phyloP scores from a whole-genome alignment of 305 asterid genomes.

The Fraxinus dipetala region DNA sequence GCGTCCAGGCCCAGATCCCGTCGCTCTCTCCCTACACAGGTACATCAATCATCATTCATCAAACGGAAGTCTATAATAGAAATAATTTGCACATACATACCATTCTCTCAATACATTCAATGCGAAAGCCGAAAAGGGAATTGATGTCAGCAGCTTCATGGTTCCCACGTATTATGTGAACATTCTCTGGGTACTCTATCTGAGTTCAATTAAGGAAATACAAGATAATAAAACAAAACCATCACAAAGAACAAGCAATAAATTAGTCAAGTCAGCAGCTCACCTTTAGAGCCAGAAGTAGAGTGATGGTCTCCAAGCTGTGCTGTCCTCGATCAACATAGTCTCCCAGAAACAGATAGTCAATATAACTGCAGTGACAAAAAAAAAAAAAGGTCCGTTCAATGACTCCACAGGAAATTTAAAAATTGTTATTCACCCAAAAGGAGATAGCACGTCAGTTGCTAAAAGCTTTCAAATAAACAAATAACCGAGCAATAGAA shows the following conservation, averaged over 20 bases:
- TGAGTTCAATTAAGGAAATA: background rate
- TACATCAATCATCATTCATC: slow-evolving; percentile 22
- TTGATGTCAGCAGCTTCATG: slow-evolving; percentile 99
- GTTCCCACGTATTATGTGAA: slow-evolving; percentile 97
- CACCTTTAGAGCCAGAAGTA: slow-evolving; percentile 83
- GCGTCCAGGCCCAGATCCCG: slow-evolving; percentile 99
- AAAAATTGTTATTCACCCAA: background rate
- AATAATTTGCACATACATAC: slow-evolving; percentile 14
- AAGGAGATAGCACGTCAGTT: background rate
- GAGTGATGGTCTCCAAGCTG: slow-evolving; percentile 40
- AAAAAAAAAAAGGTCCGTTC: slow-evolving; percentile 7
- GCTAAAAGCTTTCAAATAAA: background rate
- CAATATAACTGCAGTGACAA: slow-evolving; percentile 10
- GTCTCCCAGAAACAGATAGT: slow-evolving; percentile 57
- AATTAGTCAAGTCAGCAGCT: background rate
- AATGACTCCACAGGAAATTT: slow-evolving; percentile 6
- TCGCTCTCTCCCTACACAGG: slow-evolving; percentile 88
- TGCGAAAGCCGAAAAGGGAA: slow-evolving; percentile 98
- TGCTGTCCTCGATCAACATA: slow-evolving; percentile 68
- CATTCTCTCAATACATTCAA: slow-evolving; percentile 39
- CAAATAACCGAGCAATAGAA: background rate
- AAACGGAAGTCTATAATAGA: slow-evolving; percentile 14
- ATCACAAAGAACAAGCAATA: background rate
- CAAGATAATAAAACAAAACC: background rate
- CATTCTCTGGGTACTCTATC: slow-evolving; percentile 79